Evolutionary conservation across 2,329 filamentous ascomycete genomes (phyloP), one percentile per base, ranked within the genome.

Genomic region (Penicillium sp.): DNA sequence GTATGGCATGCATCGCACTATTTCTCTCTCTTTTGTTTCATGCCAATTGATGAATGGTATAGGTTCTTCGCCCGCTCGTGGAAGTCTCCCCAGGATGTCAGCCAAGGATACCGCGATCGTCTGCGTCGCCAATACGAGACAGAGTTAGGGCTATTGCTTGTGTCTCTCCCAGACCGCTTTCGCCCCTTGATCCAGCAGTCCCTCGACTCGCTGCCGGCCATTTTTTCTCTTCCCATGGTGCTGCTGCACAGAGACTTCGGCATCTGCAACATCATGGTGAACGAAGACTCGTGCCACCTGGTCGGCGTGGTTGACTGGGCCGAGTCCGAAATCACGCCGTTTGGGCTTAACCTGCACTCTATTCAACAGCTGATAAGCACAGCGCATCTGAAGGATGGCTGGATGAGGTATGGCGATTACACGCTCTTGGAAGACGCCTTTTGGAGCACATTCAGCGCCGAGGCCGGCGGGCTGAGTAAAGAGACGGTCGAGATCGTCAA

Each of bases 301-400:
- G 63, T 64, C 30, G 74, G 74, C 2, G 72, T 77, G 7, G 65
- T 78, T 55, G 73, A 77, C 64, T 79, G 71, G 74, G 70, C 74
- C 1, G 71, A 77, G 61, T 70, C 74, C 3, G 65, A 69, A 48
- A 66, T 77, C 24, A 52, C 66, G n/a, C 72, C 74, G 7, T 78
- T 78, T 59, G 74, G 74, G 3, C 30, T 69, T 0, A 76, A 76
- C 49, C 63, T 77, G 1, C 61, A 74, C 55, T 71, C 68, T 12
- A 57, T 74, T 1, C 61, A 75, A 53, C 38, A 30, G 42, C 56
- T 77, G 18, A 70, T 63, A 28, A 64, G 70, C 23, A 68, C 70
- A 55, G 53, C 76, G n/a, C 67, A 76, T 55, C 58, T 77, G 3
- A 61, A 60, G 16, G 61, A 69, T 30, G 73, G 73, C 45, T 72